phyloP scores from a whole-genome alignment of 108 stramenopile genomes.

The Skeletonema menzelii region DNA sequence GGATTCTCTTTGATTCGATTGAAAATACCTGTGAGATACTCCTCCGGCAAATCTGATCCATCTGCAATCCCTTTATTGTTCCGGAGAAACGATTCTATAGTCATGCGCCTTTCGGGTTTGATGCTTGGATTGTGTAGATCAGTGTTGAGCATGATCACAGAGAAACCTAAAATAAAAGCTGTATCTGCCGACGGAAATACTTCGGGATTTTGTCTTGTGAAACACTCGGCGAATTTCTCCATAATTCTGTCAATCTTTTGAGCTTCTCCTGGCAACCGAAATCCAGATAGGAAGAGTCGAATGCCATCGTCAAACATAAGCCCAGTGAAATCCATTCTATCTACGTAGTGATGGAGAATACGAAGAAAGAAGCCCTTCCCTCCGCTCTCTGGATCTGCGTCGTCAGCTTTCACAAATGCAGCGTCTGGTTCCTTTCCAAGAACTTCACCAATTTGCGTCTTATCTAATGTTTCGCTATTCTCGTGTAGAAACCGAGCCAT shows the following conservation, averaged over 20 bases:
- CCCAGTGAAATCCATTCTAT: conserved; percentile 85
- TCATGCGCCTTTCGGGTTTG: conserved; percentile 92
- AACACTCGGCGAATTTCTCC: conserved; percentile 99
- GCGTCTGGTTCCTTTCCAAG: conserved; percentile 95
- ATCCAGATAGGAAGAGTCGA: conserved; percentile 93
- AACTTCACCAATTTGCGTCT: conserved; percentile 98
- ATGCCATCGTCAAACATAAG: conserved; percentile 96
- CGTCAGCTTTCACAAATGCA: conserved; percentile 78
- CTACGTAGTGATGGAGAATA: conserved; percentile 92
- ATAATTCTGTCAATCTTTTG: conserved; percentile 99
- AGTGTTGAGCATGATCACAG: conserved; percentile 99
- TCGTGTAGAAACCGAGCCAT: conserved; percentile 90
- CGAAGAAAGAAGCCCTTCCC: conserved; percentile 89
- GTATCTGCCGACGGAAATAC: conserved; percentile 98
- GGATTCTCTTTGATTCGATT: conserved; percentile 91
- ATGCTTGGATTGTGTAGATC: conserved; percentile 99
- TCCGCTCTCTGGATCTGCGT: conserved; percentile 70
- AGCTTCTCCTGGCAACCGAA: conserved; percentile 98
- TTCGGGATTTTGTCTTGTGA: conserved; percentile 81
- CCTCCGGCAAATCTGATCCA: conserved; percentile 90
- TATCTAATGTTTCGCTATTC: conserved; percentile 94
- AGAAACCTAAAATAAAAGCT: conserved; percentile 98
- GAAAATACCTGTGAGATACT: conserved; percentile 92
- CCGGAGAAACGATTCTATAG: conserved; percentile 87
- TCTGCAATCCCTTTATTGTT: conserved; percentile 97